Percentiles rank a stretch among this genome's conserved stretches.
These are phyloP conservation scores for Starmerella stigmatis DNA, from an alignment of 805 yeast species.

Conservation along the genomic window DNA sequence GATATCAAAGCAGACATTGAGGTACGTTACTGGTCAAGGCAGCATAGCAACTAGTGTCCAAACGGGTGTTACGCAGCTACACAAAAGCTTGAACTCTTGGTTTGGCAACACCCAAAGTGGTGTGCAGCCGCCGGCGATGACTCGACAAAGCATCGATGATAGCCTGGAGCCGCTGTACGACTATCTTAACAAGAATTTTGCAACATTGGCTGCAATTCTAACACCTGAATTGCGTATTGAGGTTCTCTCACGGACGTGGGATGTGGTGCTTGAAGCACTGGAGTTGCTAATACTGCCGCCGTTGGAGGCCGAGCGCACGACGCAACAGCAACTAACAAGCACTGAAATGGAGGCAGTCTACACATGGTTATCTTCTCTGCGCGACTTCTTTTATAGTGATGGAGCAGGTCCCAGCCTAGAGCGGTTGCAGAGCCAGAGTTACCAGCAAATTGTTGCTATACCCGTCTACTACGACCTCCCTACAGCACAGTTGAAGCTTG, in stretches of 20 bases:
- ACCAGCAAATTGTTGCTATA: constrained; percentile 52
- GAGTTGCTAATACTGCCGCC: constrained; percentile 69
- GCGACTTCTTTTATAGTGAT: constrained; percentile 66
- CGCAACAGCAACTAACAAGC: constrained; percentile 40
- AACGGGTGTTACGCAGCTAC: constrained; percentile 24
- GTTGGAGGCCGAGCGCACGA: constrained; percentile 31
- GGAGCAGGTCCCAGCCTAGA: constrained; percentile 73
- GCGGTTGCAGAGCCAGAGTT: constrained; percentile 49
- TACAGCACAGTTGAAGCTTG: constrained; percentile 39
- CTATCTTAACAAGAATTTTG: constrained; percentile 58
- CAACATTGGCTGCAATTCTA: constrained; percentile 49
- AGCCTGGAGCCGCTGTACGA: constrained; percentile 66
- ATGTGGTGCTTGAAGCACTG: constrained; percentile 53
- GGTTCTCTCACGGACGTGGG: constrained; percentile 75
- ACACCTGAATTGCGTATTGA: constrained; percentile 46
- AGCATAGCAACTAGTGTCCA: constrained; percentile 17
- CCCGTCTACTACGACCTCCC: constrained; percentile 56
- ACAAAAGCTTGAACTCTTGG: constrained; percentile 26
- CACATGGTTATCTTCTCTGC: constrained; percentile 58
- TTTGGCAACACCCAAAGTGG: constrained; percentile 22
- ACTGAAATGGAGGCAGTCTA: constrained; percentile 59
- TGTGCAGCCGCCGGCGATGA: background rate
- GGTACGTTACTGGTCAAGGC: constrained; percentile 34
- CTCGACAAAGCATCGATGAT: constrained; percentile 36
- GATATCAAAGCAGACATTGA: constrained; percentile 47